Evolutionary conservation across 257 asterid species (phyloP), one percentile per base, ranked within the genome.

Genomic region (Perilla frutescens): DNA sequence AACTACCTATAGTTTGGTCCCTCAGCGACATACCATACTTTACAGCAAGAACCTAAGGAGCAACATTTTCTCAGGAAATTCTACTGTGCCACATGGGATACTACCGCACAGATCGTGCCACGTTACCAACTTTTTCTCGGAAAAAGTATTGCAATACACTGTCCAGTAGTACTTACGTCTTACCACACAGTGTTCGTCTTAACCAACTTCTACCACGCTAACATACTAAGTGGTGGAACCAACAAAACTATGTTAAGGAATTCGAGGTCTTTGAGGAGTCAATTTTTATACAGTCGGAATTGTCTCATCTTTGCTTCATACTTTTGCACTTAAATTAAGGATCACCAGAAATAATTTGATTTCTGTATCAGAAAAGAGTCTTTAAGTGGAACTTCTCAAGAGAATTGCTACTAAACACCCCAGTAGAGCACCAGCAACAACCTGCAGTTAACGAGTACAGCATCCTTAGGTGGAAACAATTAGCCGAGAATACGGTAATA

Each of bases 371-470:
- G 11, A 57, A 0, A 32, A 10, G 5, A 4, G 11, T 8, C 29
- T 63, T 51, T 31, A 82, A 12, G 80, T 69, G 12, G 88, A 84
- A 62, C 76, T 72, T 80, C 80, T 80, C 78, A 86, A 34, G 66
- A 85, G 76, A 66, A 81, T 61, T 61, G 96, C 93, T 4, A 88
- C 85, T 43, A 79, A 4, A 45, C 83, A 81, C 76, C 95, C 92
- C 76, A 90, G 81, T 59, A 87, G 54, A 50, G 93, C 92, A 78
- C 96, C 96, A 29, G 91, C 91, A 31, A 76, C 75, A 68, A 90
- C 96, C 96, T 88, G 87, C 7, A 32, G 7, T 55, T 55, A 8
- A 55, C 9, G 4, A 5, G 57, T 15, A 4, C 1, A 20, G 12
- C 36, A 20, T 20, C 32, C 59, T 50, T 50, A 3, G 20, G 56